These are phyloP conservation scores for Monilinia aucupariae DNA, from an alignment of 2,329 filamentous ascomycete species.

Conservation along the genomic window DNA sequence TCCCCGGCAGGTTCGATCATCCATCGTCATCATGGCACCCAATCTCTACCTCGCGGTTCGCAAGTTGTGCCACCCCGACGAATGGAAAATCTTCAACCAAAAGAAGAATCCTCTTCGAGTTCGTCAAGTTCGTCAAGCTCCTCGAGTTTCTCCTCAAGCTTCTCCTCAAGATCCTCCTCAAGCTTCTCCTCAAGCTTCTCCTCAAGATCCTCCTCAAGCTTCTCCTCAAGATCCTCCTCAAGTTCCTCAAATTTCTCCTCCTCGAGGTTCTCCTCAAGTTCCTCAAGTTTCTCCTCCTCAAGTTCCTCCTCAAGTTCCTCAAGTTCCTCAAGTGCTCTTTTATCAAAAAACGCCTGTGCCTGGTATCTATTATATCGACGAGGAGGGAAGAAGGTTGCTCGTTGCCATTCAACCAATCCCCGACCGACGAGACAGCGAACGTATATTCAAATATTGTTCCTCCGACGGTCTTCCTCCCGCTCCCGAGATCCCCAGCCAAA, in stretches of 20 bases:
- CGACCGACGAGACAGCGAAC: constrained; percentile 16
- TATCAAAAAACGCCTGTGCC: constrained; percentile 17
- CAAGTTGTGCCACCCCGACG: not conserved
- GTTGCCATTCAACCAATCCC: constrained; percentile 7
- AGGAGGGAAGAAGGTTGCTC: not conserved
- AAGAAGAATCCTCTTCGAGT: not conserved
- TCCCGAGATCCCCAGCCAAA: not conserved
- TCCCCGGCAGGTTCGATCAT: not conserved
- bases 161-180: no score
- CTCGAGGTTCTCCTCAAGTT: no score
- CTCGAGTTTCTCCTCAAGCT: no score
- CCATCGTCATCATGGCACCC: not conserved
- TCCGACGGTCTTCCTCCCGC: not conserved
- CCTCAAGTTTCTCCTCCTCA: no score
- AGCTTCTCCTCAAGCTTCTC: no score
- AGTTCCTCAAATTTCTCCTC: no score
- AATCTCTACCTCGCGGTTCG: not conserved
- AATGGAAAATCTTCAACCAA: not conserved
- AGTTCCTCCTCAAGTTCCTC: no score
- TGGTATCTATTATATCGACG: constrained; percentile 20
- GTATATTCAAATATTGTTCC: constrained; percentile 14
- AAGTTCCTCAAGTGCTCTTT: not conserved
- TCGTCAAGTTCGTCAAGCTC: no score
- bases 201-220: no score
- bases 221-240: no score